These are phyloP conservation scores for Grosmannia serpens DNA, from an alignment of 2,329 filamentous ascomycete genomes.

Conservation along the genomic window DNA sequence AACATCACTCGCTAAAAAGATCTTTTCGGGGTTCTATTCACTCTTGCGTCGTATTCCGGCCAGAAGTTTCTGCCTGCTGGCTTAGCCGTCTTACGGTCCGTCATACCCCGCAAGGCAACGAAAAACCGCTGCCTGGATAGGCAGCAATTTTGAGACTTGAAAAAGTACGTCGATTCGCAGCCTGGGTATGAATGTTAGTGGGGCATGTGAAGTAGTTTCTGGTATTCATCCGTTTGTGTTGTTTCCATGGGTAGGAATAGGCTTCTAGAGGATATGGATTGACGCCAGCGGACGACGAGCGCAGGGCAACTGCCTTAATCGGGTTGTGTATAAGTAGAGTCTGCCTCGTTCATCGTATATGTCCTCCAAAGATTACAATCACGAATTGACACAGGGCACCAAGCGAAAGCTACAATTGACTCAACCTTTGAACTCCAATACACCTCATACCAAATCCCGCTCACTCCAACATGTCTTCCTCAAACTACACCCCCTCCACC, in stretches of 20 bases:
- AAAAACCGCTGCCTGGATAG: not conserved
- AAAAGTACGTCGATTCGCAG: too few species aligned
- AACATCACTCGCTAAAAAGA: not conserved
- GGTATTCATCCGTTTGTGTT: too few species aligned
- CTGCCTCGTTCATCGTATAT: not conserved
- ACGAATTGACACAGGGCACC: not conserved
- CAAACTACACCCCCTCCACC: slow-evolving; percentile 19
- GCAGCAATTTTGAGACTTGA: too few species aligned
- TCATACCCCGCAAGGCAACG: too few species aligned
- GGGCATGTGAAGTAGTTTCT: too few species aligned
- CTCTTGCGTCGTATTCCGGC: too few species aligned
- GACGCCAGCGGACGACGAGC: not conserved
- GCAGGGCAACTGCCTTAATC: too few species aligned
- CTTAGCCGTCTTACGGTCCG: too few species aligned
- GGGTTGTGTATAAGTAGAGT: not conserved
- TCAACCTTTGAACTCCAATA: not conserved
- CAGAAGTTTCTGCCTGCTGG: too few species aligned
- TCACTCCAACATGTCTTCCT: slow-evolving; percentile 4
- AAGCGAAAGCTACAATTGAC: not conserved
- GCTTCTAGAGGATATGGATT: not conserved
- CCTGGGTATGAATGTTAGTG: too few species aligned
- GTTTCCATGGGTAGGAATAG: not conserved
- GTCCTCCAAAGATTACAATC: not conserved
- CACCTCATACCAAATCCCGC: not conserved
- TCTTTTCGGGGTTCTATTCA: not conserved